Percentiles rank a stretch among this genome's conserved stretches.
Evolutionary conservation across 805 yeast genomes (phyloP).

Genomic region (Yamadazyma kitorensis): DNA sequence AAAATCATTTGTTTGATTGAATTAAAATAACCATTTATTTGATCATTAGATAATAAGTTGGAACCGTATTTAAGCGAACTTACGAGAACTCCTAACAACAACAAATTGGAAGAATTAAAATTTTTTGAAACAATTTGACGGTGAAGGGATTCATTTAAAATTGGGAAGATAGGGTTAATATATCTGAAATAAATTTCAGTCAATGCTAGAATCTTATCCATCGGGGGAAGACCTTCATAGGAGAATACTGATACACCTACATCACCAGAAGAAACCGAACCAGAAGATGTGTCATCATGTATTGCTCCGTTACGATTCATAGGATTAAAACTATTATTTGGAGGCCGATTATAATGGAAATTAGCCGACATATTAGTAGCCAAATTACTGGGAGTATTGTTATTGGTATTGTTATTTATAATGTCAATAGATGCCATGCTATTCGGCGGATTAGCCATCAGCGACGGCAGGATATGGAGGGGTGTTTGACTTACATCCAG

Average conservation of each 20-base stretch:
- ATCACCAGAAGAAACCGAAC: too few species aligned
- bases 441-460: too few species aligned
- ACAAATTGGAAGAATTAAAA: conserved; percentile 4
- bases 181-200: conserved; percentile 12
- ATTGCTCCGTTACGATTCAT: too few species aligned
- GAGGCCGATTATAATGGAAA: too few species aligned
- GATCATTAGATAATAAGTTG: conserved; percentile 5
- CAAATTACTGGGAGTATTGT: too few species aligned
- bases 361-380: too few species aligned
- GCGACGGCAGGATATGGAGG: too few species aligned
- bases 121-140: conserved; percentile 3
- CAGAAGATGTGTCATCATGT: too few species aligned
- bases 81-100: conserved; percentile 13
- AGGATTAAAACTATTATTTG: too few species aligned
- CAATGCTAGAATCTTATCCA: conserved; percentile 3
- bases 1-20: conserved; percentile 10
- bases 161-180: conserved; percentile 15
- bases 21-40: conserved; percentile 7
- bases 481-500: background rate
- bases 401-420: too few species aligned
- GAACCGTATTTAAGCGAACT: conserved; percentile 8
- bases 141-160: conserved; percentile 12
- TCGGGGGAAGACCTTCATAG: conserved; percentile 1
- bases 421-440: too few species aligned
- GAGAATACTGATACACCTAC: too few species aligned